These are phyloP conservation scores for Aristolochia fimbriata DNA, from an alignment of 164 flowering plant species.

Conservation along the genomic window DNA sequence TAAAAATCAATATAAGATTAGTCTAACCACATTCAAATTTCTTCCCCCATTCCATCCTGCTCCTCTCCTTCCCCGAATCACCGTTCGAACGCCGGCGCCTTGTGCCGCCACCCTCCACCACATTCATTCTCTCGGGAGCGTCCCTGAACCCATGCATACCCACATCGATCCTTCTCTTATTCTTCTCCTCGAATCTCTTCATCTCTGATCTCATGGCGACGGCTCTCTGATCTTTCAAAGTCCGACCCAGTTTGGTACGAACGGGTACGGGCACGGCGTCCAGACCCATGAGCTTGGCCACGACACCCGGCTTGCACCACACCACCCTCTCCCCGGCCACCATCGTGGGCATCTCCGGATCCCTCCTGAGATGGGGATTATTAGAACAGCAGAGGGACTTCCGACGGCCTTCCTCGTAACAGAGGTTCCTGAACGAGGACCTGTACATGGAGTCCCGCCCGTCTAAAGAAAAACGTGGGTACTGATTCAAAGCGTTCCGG, in stretches of 20 bases:
- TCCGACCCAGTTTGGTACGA: slow-evolving; percentile 1
- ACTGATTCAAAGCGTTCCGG: slow-evolving; percentile 78
- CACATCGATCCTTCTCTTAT: slow-evolving; percentile 8
- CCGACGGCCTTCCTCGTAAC: slow-evolving; percentile 14
- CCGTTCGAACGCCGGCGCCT: too few species aligned
- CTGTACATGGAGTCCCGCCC: slow-evolving; percentile 82
- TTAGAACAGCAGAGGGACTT: slow-evolving; percentile 11
- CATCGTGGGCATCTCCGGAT: slow-evolving; percentile 27
- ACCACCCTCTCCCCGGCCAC: slow-evolving; percentile 60
- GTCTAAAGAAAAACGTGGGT: slow-evolving; percentile 87
- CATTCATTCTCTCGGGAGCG: not conserved
- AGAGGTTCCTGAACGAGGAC: slow-evolving; percentile 45
- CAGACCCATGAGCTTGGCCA: slow-evolving; percentile 85
- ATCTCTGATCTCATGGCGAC: slow-evolving; percentile 16
- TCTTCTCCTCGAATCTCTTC: slow-evolving; percentile 29
- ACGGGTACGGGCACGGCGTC: slow-evolving; percentile 74
- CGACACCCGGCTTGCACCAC: slow-evolving; percentile 88
- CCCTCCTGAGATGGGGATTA: slow-evolving; percentile 4
- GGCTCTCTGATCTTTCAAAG: slow-evolving; percentile 15
- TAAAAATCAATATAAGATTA: too few species aligned
- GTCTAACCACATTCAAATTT: too few species aligned
- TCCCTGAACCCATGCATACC: slow-evolving; percentile 7
- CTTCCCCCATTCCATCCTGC: too few species aligned
- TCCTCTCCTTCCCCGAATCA: too few species aligned
- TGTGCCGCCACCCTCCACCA: too few species aligned